phyloP scores from a whole-genome alignment of 2,329 filamentous ascomycete species.

The Pseudocercospora fijiensis region DNA sequence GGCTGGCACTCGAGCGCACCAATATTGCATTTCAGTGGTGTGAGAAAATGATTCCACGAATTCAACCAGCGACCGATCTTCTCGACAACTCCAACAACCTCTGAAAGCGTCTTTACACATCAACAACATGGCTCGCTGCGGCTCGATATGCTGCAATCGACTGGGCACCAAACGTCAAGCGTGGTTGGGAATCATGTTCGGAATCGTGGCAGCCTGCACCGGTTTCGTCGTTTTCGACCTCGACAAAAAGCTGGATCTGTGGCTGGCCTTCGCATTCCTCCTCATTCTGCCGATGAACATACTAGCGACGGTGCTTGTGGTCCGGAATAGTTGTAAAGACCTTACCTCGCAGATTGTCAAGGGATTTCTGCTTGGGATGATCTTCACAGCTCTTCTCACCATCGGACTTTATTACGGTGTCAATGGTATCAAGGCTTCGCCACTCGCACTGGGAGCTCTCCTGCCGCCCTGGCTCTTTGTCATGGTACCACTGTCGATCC shows the following conservation, averaged over 20 bases:
- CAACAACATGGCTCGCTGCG: neutral
- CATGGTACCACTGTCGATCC: neutral
- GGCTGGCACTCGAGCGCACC: too few relatives aligned
- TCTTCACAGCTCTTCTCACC: neutral
- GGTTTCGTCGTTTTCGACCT: neutral
- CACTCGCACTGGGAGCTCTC: neutral
- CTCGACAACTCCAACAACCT: neutral
- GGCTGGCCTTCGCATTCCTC: neutral
- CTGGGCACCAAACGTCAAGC: neutral
- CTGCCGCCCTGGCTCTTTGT: neutral
- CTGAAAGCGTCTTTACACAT: neutral
- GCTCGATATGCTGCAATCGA: neutral
- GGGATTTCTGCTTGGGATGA: neutral
- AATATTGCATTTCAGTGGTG: neutral
- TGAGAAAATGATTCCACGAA: neutral
- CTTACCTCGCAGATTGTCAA: neutral
- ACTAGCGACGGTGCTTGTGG: neutral
- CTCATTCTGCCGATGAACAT: neutral
- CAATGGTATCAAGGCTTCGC: neutral
- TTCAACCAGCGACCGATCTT: neutral
- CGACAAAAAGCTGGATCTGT: neutral
- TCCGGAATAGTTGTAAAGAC: neutral
- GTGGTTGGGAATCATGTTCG: neutral
- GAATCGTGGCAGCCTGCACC: neutral
- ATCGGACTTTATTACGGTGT: neutral